Percentiles rank a stretch among this genome's conserved stretches.
Evolutionary conservation across 2,329 filamentous ascomycete species (phyloP).

Genomic region (Daldinia sp.): DNA sequence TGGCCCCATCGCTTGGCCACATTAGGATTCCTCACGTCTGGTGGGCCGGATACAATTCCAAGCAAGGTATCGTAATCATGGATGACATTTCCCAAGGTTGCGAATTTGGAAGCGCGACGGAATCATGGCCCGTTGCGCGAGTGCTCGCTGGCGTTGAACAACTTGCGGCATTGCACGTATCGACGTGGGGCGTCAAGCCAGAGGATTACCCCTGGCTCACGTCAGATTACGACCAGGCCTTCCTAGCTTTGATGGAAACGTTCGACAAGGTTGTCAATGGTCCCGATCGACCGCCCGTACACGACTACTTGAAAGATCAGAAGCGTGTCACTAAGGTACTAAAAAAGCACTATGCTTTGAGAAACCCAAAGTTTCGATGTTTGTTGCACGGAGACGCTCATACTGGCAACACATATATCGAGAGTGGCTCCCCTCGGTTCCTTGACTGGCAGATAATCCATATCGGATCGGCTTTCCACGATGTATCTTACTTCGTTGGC

Average conservation of each 20-base stretch:
- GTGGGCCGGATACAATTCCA: conserved; percentile 44
- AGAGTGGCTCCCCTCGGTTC: conserved; percentile 49
- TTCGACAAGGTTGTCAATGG: conserved; percentile 46
- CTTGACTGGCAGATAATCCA: conserved; percentile 55
- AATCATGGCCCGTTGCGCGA: conserved; percentile 43
- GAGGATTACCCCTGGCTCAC: conserved; percentile 51
- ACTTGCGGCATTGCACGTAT: conserved; percentile 53
- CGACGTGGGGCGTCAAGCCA: conserved; percentile 47
- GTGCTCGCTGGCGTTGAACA: conserved; percentile 51
- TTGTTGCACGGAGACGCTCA: conserved; percentile 55
- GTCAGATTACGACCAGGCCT: conserved; percentile 49
- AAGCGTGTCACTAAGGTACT: conserved; percentile 49
- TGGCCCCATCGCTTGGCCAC: conserved; percentile 42
- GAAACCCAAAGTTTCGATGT: conserved; percentile 52
- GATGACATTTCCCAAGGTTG: conserved; percentile 46
- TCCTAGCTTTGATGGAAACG: conserved; percentile 47
- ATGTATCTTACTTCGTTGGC: conserved; percentile 53
- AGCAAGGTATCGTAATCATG: conserved; percentile 49
- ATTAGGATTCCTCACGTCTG: conserved; percentile 44
- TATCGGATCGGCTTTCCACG: conserved; percentile 54
- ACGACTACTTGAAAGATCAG: conserved; percentile 47
- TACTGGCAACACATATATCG: conserved; percentile 53
- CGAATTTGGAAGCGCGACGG: conserved; percentile 42
- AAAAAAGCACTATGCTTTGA: conserved; percentile 50
- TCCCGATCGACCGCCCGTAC: conserved; percentile 47